A percentile compares a stretch with the other conserved stretches of the same genome.
Evolutionary conservation across 2,329 filamentous ascomycete genomes (phyloP).

Genomic region (Endoconidiophora polonica): DNA sequence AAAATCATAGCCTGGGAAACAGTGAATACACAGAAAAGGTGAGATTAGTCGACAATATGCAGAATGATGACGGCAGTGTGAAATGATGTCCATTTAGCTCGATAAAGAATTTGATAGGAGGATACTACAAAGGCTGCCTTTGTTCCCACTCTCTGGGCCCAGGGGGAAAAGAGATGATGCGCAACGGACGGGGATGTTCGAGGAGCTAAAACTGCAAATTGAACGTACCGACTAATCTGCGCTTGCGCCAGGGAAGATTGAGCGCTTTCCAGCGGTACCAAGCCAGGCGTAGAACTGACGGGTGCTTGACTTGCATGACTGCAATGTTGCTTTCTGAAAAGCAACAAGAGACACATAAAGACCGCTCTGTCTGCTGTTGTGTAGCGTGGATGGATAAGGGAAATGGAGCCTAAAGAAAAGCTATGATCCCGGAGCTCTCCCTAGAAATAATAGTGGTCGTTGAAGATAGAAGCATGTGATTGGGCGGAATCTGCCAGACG

Average conservation of each 20-base stretch:
- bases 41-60: neutral
- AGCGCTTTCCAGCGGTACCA: conserved; percentile 49
- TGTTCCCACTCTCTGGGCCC: too few relatives aligned
- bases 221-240: conserved; percentile 41
- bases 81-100: too few relatives aligned
- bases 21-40: neutral
- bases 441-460: too few relatives aligned
- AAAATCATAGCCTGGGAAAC: conserved; percentile 39
- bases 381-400: neutral
- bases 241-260: conserved; percentile 45
- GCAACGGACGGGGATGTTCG: neutral
- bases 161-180: neutral
- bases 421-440: too few relatives aligned
- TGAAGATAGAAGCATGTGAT: too few relatives aligned
- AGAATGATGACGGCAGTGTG: neutral
- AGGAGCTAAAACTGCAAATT: neutral
- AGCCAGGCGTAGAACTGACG: conserved; percentile 18
- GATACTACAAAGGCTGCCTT: neutral
- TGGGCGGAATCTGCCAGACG: too few relatives aligned
- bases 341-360: neutral
- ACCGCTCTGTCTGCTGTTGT: neutral
- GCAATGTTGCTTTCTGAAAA: neutral
- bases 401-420: neutral
- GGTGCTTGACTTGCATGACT: conserved; percentile 9
- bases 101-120: neutral